phyloP scores from a whole-genome alignment of 225 moss, liverwort and hornwort genomes.

The Thuidium tamariscinum region DNA sequence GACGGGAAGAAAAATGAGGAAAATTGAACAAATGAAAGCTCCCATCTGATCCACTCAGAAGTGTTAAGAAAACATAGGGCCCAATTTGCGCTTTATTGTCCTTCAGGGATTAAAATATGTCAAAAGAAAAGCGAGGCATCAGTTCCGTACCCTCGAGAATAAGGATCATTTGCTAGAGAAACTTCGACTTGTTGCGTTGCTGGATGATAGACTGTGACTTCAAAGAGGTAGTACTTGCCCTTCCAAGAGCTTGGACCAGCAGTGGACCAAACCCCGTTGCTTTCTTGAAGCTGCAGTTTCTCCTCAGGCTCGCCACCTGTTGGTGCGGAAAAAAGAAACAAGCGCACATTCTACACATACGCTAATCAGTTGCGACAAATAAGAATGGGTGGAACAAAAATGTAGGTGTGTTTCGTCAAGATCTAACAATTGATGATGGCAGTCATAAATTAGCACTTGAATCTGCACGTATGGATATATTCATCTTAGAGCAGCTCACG shows the following conservation, averaged over 20 bases:
- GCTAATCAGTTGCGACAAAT: conserved; percentile 14
- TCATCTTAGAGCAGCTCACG: background rate
- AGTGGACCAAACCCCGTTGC: conserved; percentile 66
- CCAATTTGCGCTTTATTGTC: background rate
- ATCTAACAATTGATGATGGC: background rate
- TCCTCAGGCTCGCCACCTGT: conserved; percentile 63
- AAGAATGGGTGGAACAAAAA: background rate
- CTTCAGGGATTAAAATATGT: background rate
- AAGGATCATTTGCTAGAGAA: conserved; percentile 75
- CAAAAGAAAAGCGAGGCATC: background rate
- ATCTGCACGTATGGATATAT: background rate
- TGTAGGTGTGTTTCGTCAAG: background rate
- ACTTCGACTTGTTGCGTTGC: conserved; percentile 45
- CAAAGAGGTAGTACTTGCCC: conserved; percentile 81
- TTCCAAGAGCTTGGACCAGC: conserved; percentile 65
- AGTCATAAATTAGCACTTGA: background rate
- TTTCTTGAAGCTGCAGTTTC: conserved; percentile 58
- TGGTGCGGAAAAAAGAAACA: conserved; percentile 62
- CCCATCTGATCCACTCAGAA: background rate
- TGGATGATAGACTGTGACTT: conserved; percentile 88
- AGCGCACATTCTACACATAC: conserved; percentile 48
- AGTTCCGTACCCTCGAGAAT: conserved; percentile 57
- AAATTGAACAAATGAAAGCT: background rate
- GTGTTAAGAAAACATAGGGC: background rate
- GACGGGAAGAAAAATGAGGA: background rate